Base-by-base conservation (phyloP, 2,329 filamentous ascomycete species). In the Teratosphaeria gauchensis region DNA sequence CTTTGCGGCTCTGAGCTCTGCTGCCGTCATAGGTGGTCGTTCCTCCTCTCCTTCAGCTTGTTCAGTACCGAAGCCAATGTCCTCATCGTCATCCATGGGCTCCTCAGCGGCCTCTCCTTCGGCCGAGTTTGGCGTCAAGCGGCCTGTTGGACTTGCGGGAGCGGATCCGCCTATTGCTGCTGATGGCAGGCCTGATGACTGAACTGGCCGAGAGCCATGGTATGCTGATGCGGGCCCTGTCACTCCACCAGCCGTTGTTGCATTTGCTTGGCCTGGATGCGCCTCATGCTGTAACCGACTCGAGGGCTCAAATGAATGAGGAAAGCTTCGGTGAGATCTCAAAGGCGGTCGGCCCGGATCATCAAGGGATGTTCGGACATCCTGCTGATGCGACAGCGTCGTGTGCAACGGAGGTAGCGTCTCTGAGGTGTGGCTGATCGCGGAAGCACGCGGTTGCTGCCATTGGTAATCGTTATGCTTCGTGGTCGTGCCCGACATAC, bases 1-100 rank as follows among this genome's bases (percentile, higher is more conserved):
- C 68, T 80, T 80, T 57, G 77, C 76, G 8, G 76, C 76, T 35
- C 77, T 71, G 24, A 78, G 69, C 62, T 79, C 77, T 28, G 76
- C 76, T 24, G 77, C 76, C 8, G 77, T 77, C 70, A 78, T 74
- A 8, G 61, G 65, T 30, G 62, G 60, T 59, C 63, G 66, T 12
- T 68, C 66, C 35, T 69, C 65, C 33, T 69, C 66, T 11, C 70
- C 69, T 11, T 67, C 66, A 24, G 62, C 66, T 14, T 60, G 59
- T 38, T 65, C 68, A 54, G 66, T 65, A n/a, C 72, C 73, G 19
- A 71, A 69, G 42, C 74, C 76, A 24, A 62, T 62, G 5, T 48
- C 42, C 24, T 76, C 72, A 24, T 76, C 72, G n/a, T 72, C 67
- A 48, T 75, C 71, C 30, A 60, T 56, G 30, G 62, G 69, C 33